Conservation (phyloP, 345 rosid species). For the Aurinia saxatilis region DNA sequence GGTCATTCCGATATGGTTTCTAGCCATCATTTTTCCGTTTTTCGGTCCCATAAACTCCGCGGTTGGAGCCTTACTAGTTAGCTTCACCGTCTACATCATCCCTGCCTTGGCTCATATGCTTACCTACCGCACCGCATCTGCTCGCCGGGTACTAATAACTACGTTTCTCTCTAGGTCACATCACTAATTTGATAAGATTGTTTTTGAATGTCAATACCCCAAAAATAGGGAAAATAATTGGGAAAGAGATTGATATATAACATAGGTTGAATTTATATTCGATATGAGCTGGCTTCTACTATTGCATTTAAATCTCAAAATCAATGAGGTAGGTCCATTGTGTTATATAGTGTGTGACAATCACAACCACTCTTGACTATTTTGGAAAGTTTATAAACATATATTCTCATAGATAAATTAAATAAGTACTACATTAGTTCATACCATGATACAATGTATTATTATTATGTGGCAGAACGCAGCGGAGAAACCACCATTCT, state of each 20-base stretch:
- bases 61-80: slow-evolving; percentile 90
- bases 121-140: slow-evolving; percentile 86
- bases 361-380: slow-evolving; percentile 2
- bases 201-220: background rate
- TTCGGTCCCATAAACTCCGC: slow-evolving; percentile 98
- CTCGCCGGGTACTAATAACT: slow-evolving; percentile 75
- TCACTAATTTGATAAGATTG: background rate
- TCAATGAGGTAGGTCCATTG: slow-evolving; percentile 22
- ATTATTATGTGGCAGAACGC: slow-evolving; percentile 50
- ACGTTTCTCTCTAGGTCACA: background rate
- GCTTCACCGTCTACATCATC: slow-evolving; percentile 96
- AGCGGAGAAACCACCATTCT: slow-evolving; percentile 81
- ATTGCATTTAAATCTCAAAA: slow-evolving; percentile 6
- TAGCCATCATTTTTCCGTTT: slow-evolving; percentile 93
- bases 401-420: background rate
- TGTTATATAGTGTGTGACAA: background rate
- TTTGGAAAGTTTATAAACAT: background rate
- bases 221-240: background rate
- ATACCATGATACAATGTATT: background rate
- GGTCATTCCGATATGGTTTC: slow-evolving; percentile 92
- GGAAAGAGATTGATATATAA: background rate
- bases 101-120: slow-evolving; percentile 95
- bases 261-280: background rate
- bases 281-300: slow-evolving; percentile 23
- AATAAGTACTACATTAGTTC: background rate